These are phyloP conservation scores for Mediolabrus comicus DNA, from an alignment of 108 stramenopile species.

Conservation along the genomic window DNA sequence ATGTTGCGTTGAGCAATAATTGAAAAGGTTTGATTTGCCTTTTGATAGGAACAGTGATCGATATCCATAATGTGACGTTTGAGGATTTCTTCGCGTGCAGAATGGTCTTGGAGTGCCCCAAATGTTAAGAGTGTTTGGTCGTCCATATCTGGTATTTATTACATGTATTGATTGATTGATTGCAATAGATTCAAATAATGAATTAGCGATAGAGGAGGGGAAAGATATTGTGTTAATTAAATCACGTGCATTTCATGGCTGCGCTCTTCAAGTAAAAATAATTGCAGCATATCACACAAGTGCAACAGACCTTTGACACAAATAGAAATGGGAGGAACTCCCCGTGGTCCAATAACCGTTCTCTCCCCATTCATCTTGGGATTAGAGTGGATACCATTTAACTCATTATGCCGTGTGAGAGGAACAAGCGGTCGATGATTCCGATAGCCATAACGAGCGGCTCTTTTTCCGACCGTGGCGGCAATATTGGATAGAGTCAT, in stretches of 20 bases:
- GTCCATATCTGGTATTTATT: constrained; percentile 70
- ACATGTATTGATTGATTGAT: too few relatives aligned
- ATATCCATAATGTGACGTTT: constrained; percentile 65
- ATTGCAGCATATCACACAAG: too few relatives aligned
- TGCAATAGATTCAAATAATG: too few relatives aligned
- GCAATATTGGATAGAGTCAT: background rate
- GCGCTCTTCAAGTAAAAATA: too few relatives aligned
- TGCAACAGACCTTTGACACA: background rate
- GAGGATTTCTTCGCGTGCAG: constrained; percentile 54
- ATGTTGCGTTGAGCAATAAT: background rate
- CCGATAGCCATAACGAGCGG: background rate
- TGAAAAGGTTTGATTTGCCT: constrained; percentile 31
- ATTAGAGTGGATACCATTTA: background rate
- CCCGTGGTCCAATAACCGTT: background rate
- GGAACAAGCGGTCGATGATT: background rate
- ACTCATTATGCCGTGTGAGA: background rate
- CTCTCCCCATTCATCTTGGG: background rate
- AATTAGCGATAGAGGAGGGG: too few relatives aligned
- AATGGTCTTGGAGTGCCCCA: constrained; percentile 46
- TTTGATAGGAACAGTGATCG: constrained; percentile 46
- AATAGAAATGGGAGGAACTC: background rate
- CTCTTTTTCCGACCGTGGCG: background rate
- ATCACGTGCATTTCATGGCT: too few relatives aligned
- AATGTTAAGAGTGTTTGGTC: constrained; percentile 51
- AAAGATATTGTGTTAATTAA: too few relatives aligned